Base-by-base conservation (phyloP, 129 eudicot genomes). In the Arctium lappa region DNA sequence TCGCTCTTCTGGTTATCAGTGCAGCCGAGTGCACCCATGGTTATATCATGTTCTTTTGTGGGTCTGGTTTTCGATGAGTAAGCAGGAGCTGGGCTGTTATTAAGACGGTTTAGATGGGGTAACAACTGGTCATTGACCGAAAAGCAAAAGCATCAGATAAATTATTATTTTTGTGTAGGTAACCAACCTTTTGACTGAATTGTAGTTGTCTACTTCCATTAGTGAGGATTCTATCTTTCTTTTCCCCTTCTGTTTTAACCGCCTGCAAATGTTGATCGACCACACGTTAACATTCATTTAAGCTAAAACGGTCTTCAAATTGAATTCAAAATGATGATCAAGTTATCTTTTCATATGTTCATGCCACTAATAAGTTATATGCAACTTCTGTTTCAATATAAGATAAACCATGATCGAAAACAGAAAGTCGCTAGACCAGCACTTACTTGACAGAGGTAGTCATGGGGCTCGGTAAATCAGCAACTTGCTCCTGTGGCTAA, bases 361-460 rank as follows among this genome's bases (percentile, higher is more conserved):
- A 22, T 22, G 27, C 27, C 27, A 37, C 40, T 37, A 44, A 8
- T 13, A 44, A 13, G 11, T 44, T 11, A 48, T 48, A 22, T 22
- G 60, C 60, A 48, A 48, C 60, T 48, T 48, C 60, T 48, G 60
- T 48, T 48, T 48, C 60, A 2, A 32, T 53, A 8, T 6, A 60
- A 46, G 32, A 39, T 16, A 22, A 75, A 40, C 12, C 30, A n/a
- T 40, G 39, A 78, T n/a, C 9, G 42, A 18, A 53, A 15, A 1
- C 53, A 11, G n/a, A 22, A 22, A 22, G 27, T 22, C 27, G 27
- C 27, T 22, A 22, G 27, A 22, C 27, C 27, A 22, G 27, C 27
- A 76, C 89, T 87, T 87, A 88, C 94, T 80, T 83, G 44, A 77
- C 80, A 77, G 88, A 48, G 34, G 69, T 39, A 82, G 82, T 69